Conservation (phyloP, 2,329 filamentous ascomycete species). For the Alternaria sp. region DNA sequence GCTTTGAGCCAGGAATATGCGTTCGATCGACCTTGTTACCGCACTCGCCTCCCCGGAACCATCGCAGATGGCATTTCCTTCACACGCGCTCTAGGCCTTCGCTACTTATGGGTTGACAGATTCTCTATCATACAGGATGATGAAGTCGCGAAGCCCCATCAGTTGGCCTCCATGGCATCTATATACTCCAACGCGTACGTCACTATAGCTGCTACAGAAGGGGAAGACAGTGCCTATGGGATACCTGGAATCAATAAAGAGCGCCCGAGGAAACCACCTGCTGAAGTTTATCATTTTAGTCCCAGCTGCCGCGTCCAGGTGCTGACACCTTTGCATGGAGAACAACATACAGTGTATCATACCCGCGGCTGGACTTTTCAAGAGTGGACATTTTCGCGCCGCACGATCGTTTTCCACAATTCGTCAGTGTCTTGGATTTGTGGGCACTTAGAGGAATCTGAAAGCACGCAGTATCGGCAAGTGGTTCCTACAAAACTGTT, state of each 20-base stretch:
- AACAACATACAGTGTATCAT: not conserved
- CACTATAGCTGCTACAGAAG: not conserved
- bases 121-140: not conserved
- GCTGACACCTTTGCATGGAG: too few species aligned
- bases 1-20: not conserved
- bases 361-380: not conserved
- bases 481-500: not conserved
- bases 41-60: not conserved
- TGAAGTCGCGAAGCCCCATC: not conserved
- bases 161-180: not conserved
- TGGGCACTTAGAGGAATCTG: too few species aligned
- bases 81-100: not conserved
- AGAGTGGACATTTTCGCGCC: not conserved
- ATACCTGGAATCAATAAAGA: not conserved
- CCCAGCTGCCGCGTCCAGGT: not conserved
- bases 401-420: not conserved
- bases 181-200: not conserved
- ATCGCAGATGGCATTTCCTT: not conserved
- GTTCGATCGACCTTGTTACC: not conserved
- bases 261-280: not conserved
- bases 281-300: not conserved
- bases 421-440: not conserved
- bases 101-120: not conserved
- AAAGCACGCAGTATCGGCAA: too few species aligned
- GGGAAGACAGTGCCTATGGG: not conserved